A percentile compares a stretch with the other conserved stretches of the same genome.
Evolutionary conservation across 1,284 basidiomycete species (phyloP).

Genomic region (Neolentinus lepideus): DNA sequence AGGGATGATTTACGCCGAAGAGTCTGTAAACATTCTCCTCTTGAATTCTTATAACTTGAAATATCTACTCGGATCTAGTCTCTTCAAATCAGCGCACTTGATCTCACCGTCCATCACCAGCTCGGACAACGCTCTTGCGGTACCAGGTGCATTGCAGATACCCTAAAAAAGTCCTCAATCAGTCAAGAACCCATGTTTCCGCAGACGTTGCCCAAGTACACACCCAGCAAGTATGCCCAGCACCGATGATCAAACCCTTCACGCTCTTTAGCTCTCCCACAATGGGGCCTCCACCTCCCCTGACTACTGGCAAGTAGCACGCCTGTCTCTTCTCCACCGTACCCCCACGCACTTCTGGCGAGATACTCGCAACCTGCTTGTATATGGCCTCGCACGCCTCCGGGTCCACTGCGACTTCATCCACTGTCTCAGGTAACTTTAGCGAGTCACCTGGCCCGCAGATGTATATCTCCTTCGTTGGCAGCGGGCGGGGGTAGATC

Average conservation of each 20-base stretch:
- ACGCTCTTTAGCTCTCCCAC: slow-evolving; percentile 47
- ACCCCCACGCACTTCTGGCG: slow-evolving; percentile 43
- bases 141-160: slow-evolving; percentile 68
- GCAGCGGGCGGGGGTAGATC: slow-evolving; percentile 56
- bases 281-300: slow-evolving; percentile 45
- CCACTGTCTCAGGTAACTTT: slow-evolving; percentile 50
- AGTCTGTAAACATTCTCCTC: background rate
- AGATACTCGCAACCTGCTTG: slow-evolving; percentile 50
- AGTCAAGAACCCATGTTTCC: background rate
- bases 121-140: slow-evolving; percentile 52
- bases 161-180: slow-evolving; percentile 32
- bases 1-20: background rate
- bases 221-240: slow-evolving; percentile 53
- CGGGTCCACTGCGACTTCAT: slow-evolving; percentile 49
- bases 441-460: slow-evolving; percentile 62
- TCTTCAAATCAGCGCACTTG: slow-evolving; percentile 40
- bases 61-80: slow-evolving; percentile 30
- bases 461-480: slow-evolving; percentile 56
- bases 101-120: slow-evolving; percentile 51
- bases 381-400: slow-evolving; percentile 46
- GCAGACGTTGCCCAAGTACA: background rate
- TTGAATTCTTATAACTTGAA: slow-evolving; percentile 5
- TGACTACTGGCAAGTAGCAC: slow-evolving; percentile 59
- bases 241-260: slow-evolving; percentile 51
- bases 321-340: slow-evolving; percentile 51